Evolutionary conservation across 2,329 filamentous ascomycete genomes (phyloP).

Genomic region (Claviceps citrina): DNA sequence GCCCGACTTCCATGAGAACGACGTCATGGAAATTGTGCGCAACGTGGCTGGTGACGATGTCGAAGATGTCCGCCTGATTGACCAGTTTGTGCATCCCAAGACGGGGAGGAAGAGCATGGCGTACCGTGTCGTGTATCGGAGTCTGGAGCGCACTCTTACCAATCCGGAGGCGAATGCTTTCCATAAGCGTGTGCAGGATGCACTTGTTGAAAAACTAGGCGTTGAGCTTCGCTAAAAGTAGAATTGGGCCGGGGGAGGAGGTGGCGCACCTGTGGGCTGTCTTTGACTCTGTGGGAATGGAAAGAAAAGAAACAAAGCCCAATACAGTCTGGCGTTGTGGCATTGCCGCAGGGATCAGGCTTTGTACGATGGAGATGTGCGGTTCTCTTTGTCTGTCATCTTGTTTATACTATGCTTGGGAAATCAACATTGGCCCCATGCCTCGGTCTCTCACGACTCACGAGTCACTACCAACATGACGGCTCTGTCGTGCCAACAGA

Average conservation of each 20-base stretch:
- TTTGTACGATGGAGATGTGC: no score
- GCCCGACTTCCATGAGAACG: conserved; percentile 70
- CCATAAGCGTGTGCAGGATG: conserved; percentile 51
- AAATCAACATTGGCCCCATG: no score
- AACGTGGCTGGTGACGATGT: conserved; percentile 67
- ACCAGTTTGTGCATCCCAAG: conserved; percentile 80
- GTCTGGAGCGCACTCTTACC: conserved; percentile 77
- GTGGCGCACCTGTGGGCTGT: no score
- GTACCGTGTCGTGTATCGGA: conserved; percentile 88
- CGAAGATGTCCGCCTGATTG: conserved; percentile 73
- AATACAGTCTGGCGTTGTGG: no score
- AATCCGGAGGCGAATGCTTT: conserved; percentile 65
- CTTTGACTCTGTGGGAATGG: no score
- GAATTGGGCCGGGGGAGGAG: not conserved
- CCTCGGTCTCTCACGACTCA: no score
- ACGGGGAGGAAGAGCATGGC: conserved; percentile 71
- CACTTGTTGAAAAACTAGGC: conserved; percentile 54
- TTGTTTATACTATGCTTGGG: no score
- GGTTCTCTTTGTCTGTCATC: no score
- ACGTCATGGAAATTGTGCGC: conserved; percentile 90
- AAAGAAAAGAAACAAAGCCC: no score
- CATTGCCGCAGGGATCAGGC: no score
- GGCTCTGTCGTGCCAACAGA: no score
- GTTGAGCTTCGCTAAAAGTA: conserved; percentile 42
- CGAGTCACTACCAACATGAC: no score